These are phyloP conservation scores for Populus tremula DNA, from an alignment of 345 rosid genomes.

Conservation along the genomic window DNA sequence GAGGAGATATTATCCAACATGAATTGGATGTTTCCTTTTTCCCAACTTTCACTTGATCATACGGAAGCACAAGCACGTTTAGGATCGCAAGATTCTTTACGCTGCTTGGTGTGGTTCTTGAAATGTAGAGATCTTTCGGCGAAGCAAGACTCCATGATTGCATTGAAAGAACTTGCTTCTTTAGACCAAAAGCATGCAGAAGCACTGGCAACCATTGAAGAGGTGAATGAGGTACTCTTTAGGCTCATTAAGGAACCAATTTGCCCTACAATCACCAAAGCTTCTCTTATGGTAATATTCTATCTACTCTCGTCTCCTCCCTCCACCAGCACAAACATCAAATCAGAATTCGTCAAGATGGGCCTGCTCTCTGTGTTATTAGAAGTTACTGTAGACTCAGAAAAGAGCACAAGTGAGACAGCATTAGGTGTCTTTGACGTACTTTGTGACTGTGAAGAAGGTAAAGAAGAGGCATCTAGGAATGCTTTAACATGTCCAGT, in stretches of 20 bases:
- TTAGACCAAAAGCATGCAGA: constrained; percentile 8
- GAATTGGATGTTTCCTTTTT: constrained; percentile 40
- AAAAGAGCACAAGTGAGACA: constrained; percentile 35
- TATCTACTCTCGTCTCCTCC: constrained; percentile 26
- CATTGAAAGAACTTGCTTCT: constrained; percentile 33
- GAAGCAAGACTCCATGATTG: constrained; percentile 29
- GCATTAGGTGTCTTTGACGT: constrained; percentile 33
- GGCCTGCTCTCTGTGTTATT: constrained; percentile 32
- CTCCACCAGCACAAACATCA: background rate
- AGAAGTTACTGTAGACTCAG: constrained; percentile 30
- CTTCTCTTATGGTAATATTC: constrained; percentile 38
- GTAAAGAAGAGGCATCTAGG: constrained; percentile 31
- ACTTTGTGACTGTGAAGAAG: constrained; percentile 35
- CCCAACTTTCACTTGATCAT: constrained; percentile 3
- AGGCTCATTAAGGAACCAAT: constrained; percentile 33
- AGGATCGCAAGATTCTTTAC: constrained; percentile 33
- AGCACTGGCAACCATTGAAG: constrained; percentile 25
- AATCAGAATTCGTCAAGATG: constrained; percentile 26
- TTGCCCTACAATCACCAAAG: constrained; percentile 30
- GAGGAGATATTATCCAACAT: constrained; percentile 33
- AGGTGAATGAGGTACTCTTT: constrained; percentile 17
- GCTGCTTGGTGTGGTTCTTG: constrained; percentile 33
- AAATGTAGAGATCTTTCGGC: constrained; percentile 24
- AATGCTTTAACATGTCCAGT: constrained; percentile 44
- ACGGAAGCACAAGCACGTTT: constrained; percentile 25